Evolutionary conservation across 805 yeast species (phyloP), one percentile per base, ranked within the genome.

Genomic region (Sugiyamaella floridensis): DNA sequence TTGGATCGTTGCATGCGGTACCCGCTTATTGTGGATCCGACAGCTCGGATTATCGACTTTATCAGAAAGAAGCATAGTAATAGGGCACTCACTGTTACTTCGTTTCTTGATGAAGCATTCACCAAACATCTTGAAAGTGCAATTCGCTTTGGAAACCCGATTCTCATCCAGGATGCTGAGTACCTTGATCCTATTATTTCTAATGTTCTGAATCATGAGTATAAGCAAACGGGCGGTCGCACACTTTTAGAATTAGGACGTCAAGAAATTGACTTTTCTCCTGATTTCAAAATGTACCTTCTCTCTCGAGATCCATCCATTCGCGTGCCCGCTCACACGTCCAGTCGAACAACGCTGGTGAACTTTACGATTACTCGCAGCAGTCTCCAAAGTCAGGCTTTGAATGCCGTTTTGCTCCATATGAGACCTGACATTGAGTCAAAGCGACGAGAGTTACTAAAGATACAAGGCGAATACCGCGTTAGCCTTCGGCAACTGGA

Each of bases 111-210:
- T 60, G 77, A 74, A 4, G 79, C 84, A 0, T 86, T 83, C 63
- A 64, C 77, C 2, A 83, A 81, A 57, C 85, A 80, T 43, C 62
- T 92, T 14, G 96, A 89, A 63, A 85, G 88, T 60, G 84, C 95
- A 0, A 64, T 90, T 26, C 72, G 93, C 57, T 90, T 90, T 73
- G 97, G 98, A 4, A 89, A 87, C 2, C 60, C 78, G 0, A 70
- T 92, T 7, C 63, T 90, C 12, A 75, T 92, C 15, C 80, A 80
- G 58, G 92, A 92, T 68, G 89, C 90, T 2, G 97, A 92, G 62
- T 70, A 76, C 58, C 82, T 78, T 62, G 92, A 92, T 63, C 95
- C 97, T 0, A 68, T 86, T 7, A 63, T 92, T 10, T 78, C 78
- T 52, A 74, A 85, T 0, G 67, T 92, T 1, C 66, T 92, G 47